Evolutionary conservation across 202 grass and related monocot species (phyloP).

Genomic region (Cymbopogon flexuosus): DNA sequence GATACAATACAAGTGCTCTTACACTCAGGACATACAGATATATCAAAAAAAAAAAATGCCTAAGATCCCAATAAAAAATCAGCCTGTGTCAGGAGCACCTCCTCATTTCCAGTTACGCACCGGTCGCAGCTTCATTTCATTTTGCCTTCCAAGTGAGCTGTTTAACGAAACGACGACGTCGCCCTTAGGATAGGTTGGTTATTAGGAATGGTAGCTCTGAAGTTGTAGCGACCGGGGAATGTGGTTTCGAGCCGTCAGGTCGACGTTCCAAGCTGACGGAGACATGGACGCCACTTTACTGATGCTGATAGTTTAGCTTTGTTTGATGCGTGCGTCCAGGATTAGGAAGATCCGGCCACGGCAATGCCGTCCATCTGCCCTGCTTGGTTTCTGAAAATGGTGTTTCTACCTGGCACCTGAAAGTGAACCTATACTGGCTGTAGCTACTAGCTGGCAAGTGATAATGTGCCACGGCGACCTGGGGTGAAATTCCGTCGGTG

Average conservation of each 20-base stretch:
- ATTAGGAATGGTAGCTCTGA: constrained; percentile 40
- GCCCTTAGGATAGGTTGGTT: background rate
- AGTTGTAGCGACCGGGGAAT: constrained; percentile 43
- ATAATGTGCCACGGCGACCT: background rate
- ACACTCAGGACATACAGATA: no score
- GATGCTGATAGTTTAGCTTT: background rate
- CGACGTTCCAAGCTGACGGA: background rate
- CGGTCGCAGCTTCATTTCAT: background rate
- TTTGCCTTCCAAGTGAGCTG: background rate
- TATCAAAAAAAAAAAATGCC: no score
- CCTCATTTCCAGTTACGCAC: no score
- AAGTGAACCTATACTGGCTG: background rate
- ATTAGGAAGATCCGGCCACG: background rate
- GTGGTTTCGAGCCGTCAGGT: background rate
- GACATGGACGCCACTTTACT: background rate
- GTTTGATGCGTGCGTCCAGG: background rate
- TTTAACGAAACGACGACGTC: background rate
- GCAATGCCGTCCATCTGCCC: background rate
- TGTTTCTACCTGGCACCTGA: background rate
- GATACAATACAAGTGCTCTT: no score
- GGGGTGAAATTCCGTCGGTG: background rate
- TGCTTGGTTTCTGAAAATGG: background rate
- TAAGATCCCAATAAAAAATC: no score
- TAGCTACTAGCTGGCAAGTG: background rate
- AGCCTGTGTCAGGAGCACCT: no score